Evolutionary conservation across 768 basidiomycete genomes (phyloP).

Genomic region (Mycena leptocephala): DNA sequence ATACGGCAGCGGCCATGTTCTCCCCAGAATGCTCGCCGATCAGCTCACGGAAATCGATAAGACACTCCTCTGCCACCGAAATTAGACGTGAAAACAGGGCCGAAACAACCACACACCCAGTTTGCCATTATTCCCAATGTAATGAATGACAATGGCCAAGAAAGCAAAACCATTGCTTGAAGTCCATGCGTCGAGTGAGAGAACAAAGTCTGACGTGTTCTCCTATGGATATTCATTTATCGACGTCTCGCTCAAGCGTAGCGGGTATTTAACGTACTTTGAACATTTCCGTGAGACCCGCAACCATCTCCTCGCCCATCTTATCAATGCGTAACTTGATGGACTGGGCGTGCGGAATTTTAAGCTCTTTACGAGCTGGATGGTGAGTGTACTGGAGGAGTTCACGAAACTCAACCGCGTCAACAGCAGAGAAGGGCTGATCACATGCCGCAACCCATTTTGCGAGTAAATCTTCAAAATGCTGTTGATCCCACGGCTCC

Average conservation of each 20-base stretch:
- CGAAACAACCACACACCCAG: not conserved
- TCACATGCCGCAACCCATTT: not conserved
- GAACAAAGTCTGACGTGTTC: not conserved
- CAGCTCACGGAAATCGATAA: too few relatives aligned
- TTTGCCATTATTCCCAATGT: not conserved
- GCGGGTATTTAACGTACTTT: too few relatives aligned
- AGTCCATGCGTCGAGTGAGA: not conserved
- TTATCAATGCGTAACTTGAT: not conserved
- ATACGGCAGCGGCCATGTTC: too few relatives aligned
- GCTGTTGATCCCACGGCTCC: not conserved
- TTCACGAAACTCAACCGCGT: not conserved
- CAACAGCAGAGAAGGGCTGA: not conserved
- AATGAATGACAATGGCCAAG: not conserved
- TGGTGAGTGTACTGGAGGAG: not conserved
- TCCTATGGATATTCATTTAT: not conserved
- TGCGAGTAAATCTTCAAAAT: not conserved
- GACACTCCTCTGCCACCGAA: too few relatives aligned
- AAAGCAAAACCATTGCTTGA: not conserved
- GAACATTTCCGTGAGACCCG: not conserved
- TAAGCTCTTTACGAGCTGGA: not conserved
- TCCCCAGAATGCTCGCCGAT: too few relatives aligned
- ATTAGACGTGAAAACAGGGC: too few relatives aligned
- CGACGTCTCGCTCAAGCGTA: not conserved
- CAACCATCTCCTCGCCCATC: not conserved
- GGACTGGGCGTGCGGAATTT: not conserved